A percentile compares a stretch with the other conserved stretches of the same genome.
Conservation (phyloP, 192 early-diverging fungal genomes). For the Entophlyctis helioformis region DNA sequence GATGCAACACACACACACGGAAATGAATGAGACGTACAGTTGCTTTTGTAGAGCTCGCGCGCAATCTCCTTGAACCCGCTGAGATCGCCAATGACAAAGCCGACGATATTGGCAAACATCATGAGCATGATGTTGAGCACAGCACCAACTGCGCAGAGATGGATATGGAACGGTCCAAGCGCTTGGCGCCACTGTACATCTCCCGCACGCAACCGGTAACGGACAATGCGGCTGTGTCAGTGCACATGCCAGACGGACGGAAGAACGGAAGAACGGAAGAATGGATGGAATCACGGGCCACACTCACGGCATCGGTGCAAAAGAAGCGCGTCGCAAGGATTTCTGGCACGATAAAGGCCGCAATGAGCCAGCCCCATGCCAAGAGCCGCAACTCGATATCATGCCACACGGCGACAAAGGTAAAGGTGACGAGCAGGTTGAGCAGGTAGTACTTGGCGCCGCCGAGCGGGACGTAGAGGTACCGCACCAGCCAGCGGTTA, state of each 20-base stretch:
- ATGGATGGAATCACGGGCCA: too few relatives aligned
- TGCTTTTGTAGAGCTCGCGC: too few relatives aligned
- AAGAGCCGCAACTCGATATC: slow-evolving; percentile 74
- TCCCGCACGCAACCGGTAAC: not conserved
- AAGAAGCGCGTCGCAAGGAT: slow-evolving; percentile 47
- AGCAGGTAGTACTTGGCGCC: slow-evolving; percentile 54
- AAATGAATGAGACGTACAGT: too few relatives aligned
- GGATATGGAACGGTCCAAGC: too few relatives aligned
- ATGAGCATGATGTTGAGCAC: slow-evolving; percentile 82
- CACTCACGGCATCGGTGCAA: slow-evolving; percentile 9
- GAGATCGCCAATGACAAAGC: slow-evolving; percentile 82
- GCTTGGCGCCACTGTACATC: not conserved
- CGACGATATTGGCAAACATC: slow-evolving; percentile 95
- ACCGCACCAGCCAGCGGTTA: slow-evolving; percentile 82
- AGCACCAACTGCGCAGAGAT: slow-evolving; percentile 71
- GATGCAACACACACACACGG: too few relatives aligned
- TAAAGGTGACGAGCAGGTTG: slow-evolving; percentile 82
- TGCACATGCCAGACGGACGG: too few relatives aligned
- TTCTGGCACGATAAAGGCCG: slow-evolving; percentile 79
- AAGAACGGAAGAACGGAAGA: too few relatives aligned
- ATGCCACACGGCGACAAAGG: slow-evolving; percentile 98
- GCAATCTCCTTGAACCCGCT: too few relatives aligned
- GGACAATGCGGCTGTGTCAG: too few relatives aligned
- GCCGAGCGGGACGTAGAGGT: slow-evolving; percentile 88
- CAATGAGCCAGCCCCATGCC: slow-evolving; percentile 88